Conservation (phyloP, 371 early-diverging fungal species). For the Paraphysoderma sedebokerense region DNA sequence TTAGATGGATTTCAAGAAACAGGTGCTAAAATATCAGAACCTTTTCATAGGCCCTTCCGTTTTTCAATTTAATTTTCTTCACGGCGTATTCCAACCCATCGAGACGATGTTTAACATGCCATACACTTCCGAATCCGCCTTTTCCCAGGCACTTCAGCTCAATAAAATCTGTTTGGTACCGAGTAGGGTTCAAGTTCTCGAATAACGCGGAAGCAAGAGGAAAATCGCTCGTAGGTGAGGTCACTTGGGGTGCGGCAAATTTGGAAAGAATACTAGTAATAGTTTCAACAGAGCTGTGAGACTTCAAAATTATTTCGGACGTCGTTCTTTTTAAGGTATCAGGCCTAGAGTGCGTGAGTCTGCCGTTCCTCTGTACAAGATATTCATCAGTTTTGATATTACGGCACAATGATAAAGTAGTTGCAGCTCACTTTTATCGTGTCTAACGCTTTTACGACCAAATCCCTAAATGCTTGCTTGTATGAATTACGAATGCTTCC, state of each 20-base stretch:
- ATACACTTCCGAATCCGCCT: conserved; percentile 92
- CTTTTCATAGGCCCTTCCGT: background rate
- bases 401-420: background rate
- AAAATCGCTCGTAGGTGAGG: background rate
- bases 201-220: background rate
- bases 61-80: conserved; percentile 48
- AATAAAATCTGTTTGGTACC: conserved; percentile 70
- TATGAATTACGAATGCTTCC: conserved; percentile 56
- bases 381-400: background rate
- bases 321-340: background rate
- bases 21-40: background rate
- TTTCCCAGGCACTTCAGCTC: conserved; percentile 59
- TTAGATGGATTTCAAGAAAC: background rate
- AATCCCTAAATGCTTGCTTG: conserved; percentile 58
- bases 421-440: conserved; percentile 24
- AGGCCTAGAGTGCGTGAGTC: too few species aligned
- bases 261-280: too few species aligned
- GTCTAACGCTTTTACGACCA: conserved; percentile 57
- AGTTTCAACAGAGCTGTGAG: background rate
- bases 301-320: background rate
- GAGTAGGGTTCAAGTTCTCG: conserved; percentile 11
- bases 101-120: conserved; percentile 47
- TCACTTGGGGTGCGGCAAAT: too few species aligned
- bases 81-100: conserved; percentile 80
- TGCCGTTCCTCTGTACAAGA: background rate